phyloP scores from a whole-genome alignment of 352 stramenopile species.

The Globisporangium cystogenes region DNA sequence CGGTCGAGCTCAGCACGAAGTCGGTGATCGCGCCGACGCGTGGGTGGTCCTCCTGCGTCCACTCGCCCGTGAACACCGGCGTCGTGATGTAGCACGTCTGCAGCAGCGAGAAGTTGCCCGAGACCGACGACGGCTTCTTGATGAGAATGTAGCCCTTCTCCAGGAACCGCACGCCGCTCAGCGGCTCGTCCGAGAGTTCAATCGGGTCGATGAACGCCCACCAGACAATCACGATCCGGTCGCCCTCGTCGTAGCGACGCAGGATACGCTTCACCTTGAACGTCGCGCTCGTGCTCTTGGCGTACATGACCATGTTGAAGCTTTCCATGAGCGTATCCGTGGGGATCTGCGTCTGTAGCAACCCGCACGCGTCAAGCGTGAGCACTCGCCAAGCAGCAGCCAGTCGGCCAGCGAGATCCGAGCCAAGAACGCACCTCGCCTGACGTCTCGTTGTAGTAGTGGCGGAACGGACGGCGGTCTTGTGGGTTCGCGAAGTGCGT shows the following conservation, averaged over 20 bases:
- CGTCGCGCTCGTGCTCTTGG: constrained; percentile 33
- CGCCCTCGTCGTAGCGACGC: constrained; percentile 36
- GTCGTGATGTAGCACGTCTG: constrained; percentile 29
- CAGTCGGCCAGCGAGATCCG: no score
- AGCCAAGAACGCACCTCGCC: no score
- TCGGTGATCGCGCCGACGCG: constrained; percentile 2
- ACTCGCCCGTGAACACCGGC: constrained; percentile 13
- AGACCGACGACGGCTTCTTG: background rate
- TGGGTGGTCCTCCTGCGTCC: background rate
- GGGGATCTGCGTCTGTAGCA: no score
- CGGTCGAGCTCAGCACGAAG: constrained; percentile 4
- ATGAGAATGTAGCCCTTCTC: constrained; percentile 52
- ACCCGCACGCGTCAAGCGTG: background rate
- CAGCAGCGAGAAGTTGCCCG: constrained; percentile 8
- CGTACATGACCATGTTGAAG: constrained; percentile 41
- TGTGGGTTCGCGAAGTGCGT: constrained; percentile 25
- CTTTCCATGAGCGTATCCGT: constrained; percentile 49
- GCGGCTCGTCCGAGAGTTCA: constrained; percentile 33
- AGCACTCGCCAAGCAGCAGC: background rate
- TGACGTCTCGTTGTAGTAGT: constrained; percentile 14
- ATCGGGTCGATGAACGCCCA: constrained; percentile 40
- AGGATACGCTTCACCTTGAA: constrained; percentile 43
- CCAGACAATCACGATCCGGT: constrained; percentile 52
- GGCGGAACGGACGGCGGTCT: constrained; percentile 32
- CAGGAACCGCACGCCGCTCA: constrained; percentile 36